Conservation (phyloP, 2,329 filamentous ascomycete genomes). For the Neofusicoccum laricinum region DNA sequence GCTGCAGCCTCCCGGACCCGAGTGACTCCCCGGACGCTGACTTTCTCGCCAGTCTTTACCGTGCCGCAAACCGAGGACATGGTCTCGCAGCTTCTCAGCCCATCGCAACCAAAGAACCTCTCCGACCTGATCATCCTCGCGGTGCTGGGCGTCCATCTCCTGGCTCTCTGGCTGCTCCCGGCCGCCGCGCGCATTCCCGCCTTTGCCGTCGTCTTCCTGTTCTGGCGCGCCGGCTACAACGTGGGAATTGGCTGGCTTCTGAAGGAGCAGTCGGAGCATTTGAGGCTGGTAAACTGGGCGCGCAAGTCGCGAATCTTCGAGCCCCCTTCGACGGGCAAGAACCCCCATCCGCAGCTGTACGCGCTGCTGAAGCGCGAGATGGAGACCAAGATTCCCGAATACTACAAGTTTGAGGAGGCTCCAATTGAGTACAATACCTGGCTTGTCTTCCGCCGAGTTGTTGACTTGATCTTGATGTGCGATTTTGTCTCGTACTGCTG, state of each 20-base stretch:
- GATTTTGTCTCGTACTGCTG: slow-evolving; percentile 97
- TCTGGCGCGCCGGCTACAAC: slow-evolving; percentile 93
- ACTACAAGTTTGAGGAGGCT: slow-evolving; percentile 90
- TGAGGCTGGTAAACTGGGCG: slow-evolving; percentile 82
- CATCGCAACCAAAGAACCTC: slow-evolving; percentile 90
- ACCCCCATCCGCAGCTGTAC: slow-evolving; percentile 80
- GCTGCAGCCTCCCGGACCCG: neutral
- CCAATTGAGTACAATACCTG: slow-evolving; percentile 99
- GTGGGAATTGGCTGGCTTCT: slow-evolving; percentile 88
- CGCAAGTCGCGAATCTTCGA: slow-evolving; percentile 84
- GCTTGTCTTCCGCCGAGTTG: slow-evolving; percentile 91
- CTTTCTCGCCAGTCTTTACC: slow-evolving; percentile 70
- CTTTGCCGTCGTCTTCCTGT: slow-evolving; percentile 81
- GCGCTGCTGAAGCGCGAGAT: slow-evolving; percentile 81
- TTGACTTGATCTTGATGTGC: slow-evolving; percentile 97
- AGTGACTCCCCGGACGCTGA: neutral
- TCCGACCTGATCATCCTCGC: slow-evolving; percentile 78
- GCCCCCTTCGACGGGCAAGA: slow-evolving; percentile 73
- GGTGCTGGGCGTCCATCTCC: slow-evolving; percentile 72
- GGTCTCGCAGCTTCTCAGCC: slow-evolving; percentile 95
- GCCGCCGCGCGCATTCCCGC: slow-evolving; percentile 66
- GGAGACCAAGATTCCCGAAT: slow-evolving; percentile 88
- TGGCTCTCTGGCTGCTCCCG: slow-evolving; percentile 72
- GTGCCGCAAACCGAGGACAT: slow-evolving; percentile 97
- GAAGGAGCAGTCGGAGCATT: slow-evolving; percentile 84